These are phyloP conservation scores for Hortaea werneckii DNA, from an alignment of 2,329 filamentous ascomycete genomes.

Conservation along the genomic window DNA sequence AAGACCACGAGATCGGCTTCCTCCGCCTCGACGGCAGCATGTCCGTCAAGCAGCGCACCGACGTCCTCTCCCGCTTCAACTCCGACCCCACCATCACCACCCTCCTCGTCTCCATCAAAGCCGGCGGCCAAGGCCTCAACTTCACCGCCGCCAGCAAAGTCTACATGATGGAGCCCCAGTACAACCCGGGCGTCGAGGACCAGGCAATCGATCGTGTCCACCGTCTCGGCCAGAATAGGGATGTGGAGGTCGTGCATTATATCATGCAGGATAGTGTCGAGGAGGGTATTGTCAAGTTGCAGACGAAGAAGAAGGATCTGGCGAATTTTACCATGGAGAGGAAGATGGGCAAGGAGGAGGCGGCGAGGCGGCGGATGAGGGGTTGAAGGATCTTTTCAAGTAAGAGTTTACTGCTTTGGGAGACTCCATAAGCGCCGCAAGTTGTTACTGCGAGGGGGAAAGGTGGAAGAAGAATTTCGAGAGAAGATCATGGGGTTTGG, in stretches of 20 bases:
- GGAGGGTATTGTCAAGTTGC: slow-evolving; percentile 81
- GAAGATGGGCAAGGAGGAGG: slow-evolving; percentile 48
- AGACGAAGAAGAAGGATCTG: slow-evolving; percentile 85
- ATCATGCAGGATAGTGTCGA: slow-evolving; percentile 89
- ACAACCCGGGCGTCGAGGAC: slow-evolving; percentile 88
- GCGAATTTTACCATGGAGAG: slow-evolving; percentile 71
- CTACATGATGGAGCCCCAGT: slow-evolving; percentile 97
- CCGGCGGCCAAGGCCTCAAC: slow-evolving; percentile 85
- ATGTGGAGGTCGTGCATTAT: slow-evolving; percentile 76
- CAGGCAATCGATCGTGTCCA: slow-evolving; percentile 93
- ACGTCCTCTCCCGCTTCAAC: slow-evolving; percentile 68
- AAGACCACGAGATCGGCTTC: slow-evolving; percentile 55
- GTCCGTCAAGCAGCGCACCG: slow-evolving; percentile 61
- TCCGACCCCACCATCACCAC: slow-evolving; percentile 61
- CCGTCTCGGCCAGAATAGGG: slow-evolving; percentile 78
- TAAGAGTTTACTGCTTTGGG: slow-evolving; percentile 1
- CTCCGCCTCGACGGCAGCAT: slow-evolving; percentile 87
- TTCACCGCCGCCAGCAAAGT: slow-evolving; percentile 76
- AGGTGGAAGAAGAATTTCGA: no score
- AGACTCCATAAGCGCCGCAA: not conserved
- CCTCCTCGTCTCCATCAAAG: slow-evolving; percentile 84
- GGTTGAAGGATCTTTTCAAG: slow-evolving; percentile 49
- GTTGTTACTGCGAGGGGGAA: no score
- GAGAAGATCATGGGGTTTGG: no score
- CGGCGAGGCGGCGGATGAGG: slow-evolving; percentile 55